Evolutionary conservation across 1,284 basidiomycete species (phyloP).

Genomic region (Athelia sp.): DNA sequence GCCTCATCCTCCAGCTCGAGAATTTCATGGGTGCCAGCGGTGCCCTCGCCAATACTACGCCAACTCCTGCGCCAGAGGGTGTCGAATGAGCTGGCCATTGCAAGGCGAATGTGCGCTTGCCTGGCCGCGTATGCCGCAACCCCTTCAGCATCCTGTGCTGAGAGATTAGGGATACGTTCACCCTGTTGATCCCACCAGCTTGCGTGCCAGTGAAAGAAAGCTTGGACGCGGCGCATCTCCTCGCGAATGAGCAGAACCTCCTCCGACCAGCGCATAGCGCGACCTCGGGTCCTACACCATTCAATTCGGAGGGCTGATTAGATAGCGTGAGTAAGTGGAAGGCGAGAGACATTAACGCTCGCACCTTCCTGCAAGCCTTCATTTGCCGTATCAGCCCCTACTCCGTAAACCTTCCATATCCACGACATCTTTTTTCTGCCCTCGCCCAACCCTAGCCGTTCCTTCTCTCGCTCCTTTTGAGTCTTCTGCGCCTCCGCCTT

Average conservation of each 20-base stretch:
- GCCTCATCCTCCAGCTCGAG: background rate
- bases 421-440: background rate
- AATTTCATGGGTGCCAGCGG: background rate
- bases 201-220: slow-evolving; percentile 10
- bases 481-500: background rate
- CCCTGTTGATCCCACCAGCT: slow-evolving; percentile 12
- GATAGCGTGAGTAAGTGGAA: background rate
- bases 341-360: background rate
- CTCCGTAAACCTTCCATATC: background rate
- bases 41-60: background rate
- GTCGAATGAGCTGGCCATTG: background rate
- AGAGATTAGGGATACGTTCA: background rate
- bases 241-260: slow-evolving; percentile 14
- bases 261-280: slow-evolving; percentile 14
- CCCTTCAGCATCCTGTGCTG: background rate
- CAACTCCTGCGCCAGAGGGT: background rate
- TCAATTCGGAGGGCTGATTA: slow-evolving; percentile 17
- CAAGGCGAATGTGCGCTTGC: background rate
- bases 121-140: background rate
- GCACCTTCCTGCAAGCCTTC: background rate
- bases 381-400: background rate
- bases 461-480: background rate
- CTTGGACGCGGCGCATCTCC: slow-evolving; percentile 16
- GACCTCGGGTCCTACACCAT: slow-evolving; percentile 17
- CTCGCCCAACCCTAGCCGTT: background rate